Base-by-base conservation (phyloP, 345 rosid genomes). In the Rubroshorea leprosula region DNA sequence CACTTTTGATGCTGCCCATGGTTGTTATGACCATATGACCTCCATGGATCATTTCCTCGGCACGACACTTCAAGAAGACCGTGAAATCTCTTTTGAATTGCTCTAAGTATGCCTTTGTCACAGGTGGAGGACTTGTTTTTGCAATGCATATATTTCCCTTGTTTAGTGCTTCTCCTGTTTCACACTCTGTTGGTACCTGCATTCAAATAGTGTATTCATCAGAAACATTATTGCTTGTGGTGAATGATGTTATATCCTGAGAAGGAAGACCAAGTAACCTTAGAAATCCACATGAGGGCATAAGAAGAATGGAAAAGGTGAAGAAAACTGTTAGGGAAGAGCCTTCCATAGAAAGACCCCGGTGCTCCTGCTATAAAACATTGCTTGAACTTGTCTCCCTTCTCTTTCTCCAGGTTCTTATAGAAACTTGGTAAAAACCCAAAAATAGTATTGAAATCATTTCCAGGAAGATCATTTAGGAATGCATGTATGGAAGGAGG, bases 241-340 rank as follows among this genome's bases (percentile, higher is more conserved):
- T n/a, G n/a, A n/a, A n/a, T n/a, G n/a, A n/a, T n/a, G n/a, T n/a
- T n/a, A n/a, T n/a, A n/a, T n/a, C n/a, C n/a, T n/a, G n/a, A n/a
- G n/a, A n/a, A n/a, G n/a, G n/a, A n/a, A n/a, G n/a, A n/a, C n/a
- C n/a, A n/a, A n/a, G n/a, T n/a, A 1, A 88, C 92, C 90, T 85
- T 80, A 9, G 97, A 87, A 58, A 87, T 80, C 90, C 96, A 90
- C 41, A 62, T 87, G 90, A 20, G 80, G 71, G 50, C 87, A 5
- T 82, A 85, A 47, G 96, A 85, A 47, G 89, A 85, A 57, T 85
- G 89, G 29, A 90, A 69, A 41, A 68, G 75, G 63, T 90, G 90
- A 54, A 85, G 64, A 60, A 85, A 80, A 53, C 49, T 70, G 55
- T 64, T 58, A 9, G 97, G 89, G 54, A 90, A 90, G 52, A 83